Evolutionary conservation across 306 rosid species (phyloP).

Genomic region (Sindora glabra): DNA sequence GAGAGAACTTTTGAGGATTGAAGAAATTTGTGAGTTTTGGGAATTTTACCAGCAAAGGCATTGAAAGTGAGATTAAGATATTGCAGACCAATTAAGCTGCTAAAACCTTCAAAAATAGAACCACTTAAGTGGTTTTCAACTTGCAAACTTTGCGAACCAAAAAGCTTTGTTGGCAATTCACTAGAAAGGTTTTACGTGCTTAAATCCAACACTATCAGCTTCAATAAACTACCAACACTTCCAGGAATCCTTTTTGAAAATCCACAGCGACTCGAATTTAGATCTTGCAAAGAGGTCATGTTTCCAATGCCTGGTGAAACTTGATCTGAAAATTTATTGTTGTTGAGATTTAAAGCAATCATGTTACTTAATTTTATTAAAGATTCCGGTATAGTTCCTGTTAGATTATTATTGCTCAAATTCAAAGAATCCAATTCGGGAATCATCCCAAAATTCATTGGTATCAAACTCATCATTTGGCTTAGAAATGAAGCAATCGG

Average conservation of each 20-base stretch:
- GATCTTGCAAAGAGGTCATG: conserved; percentile 41
- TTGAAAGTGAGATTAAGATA: conserved; percentile 63
- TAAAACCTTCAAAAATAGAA: conserved; percentile 70
- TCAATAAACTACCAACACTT: conserved; percentile 56
- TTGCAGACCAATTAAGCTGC: conserved; percentile 53
- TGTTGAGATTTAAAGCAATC: conserved; percentile 57
- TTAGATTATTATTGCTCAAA: conserved; percentile 47
- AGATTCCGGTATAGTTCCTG: conserved; percentile 45
- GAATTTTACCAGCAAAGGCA: conserved; percentile 51
- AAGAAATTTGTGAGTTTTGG: conserved; percentile 59
- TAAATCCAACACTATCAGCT: conserved; percentile 57
- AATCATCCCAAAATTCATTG: conserved; percentile 38
- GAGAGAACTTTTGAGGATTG: conserved; percentile 45
- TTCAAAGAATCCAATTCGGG: conserved; percentile 45
- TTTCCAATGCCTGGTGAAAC: conserved; percentile 35
- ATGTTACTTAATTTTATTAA: conserved; percentile 47
- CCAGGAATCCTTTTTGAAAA: conserved; percentile 52
- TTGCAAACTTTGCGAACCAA: conserved; percentile 62
- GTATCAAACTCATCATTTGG: conserved; percentile 36
- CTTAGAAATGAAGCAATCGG: conserved; percentile 45
- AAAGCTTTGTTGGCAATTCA: conserved; percentile 61
- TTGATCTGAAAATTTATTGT: conserved; percentile 47
- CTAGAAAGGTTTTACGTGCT: conserved; percentile 68
- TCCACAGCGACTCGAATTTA: conserved; percentile 67
- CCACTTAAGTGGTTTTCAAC: conserved; percentile 57